phyloP scores from a whole-genome alignment of 805 yeast species.

The Cyberlindnera mycetangii region DNA sequence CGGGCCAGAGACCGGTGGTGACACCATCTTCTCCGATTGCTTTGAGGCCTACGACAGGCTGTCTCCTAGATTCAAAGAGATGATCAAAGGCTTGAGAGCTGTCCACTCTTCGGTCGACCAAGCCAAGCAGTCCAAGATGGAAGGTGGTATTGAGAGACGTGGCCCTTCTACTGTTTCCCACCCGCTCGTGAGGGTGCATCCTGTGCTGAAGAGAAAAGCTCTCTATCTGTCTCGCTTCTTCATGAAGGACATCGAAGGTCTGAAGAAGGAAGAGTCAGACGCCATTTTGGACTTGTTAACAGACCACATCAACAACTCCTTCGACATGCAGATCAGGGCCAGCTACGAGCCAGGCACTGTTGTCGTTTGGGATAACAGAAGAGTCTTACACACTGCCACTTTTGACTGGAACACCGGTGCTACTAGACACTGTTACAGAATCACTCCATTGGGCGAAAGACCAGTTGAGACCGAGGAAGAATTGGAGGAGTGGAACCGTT shows the following conservation, averaged over 20 bases:
- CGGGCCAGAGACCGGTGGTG: slow-evolving; percentile 50
- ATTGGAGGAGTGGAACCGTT: slow-evolving; percentile 12
- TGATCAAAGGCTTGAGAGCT: slow-evolving; percentile 44
- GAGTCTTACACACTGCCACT: slow-evolving; percentile 49
- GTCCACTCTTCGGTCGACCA: slow-evolving; percentile 41
- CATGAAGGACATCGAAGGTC: slow-evolving; percentile 49
- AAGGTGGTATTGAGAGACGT: slow-evolving; percentile 47
- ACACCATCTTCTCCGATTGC: slow-evolving; percentile 52
- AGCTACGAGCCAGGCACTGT: slow-evolving; percentile 23
- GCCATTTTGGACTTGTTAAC: slow-evolving; percentile 45
- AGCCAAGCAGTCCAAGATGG: slow-evolving; percentile 45
- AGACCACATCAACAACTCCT: slow-evolving; percentile 45
- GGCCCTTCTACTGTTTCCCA: slow-evolving; percentile 32
- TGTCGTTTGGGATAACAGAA: slow-evolving; percentile 28
- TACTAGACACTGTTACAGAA: slow-evolving; percentile 29
- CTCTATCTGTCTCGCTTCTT: slow-evolving; percentile 49
- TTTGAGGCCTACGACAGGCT: slow-evolving; percentile 52
- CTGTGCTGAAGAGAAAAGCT: slow-evolving; percentile 62
- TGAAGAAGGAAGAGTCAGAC: slow-evolving; percentile 48
- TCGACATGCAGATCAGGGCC: slow-evolving; percentile 25
- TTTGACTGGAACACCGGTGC: slow-evolving; percentile 41
- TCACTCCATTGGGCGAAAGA: slow-evolving; percentile 46
- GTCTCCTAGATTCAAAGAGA: slow-evolving; percentile 45
- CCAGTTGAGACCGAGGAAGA: slow-evolving; percentile 13
- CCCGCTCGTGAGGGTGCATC: slow-evolving; percentile 62